Evolutionary conservation across 257 asterid genomes (phyloP).

Genomic region (Agastache rugosa): DNA sequence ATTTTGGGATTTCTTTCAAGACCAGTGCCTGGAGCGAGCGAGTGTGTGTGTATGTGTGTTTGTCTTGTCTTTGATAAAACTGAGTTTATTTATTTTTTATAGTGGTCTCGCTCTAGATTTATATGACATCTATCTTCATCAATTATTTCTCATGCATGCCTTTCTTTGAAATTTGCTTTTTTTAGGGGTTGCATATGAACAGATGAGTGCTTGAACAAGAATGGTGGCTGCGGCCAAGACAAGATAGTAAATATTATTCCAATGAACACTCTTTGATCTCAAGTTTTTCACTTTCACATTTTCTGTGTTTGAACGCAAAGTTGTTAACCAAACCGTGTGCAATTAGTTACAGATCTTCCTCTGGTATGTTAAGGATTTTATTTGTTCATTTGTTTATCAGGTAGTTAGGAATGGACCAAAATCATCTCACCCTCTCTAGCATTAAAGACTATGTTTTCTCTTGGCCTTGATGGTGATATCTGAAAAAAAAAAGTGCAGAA

Average conservation of each 20-base stretch:
- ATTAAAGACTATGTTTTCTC: not conserved
- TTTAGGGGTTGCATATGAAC: conserved; percentile 52
- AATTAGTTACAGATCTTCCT: conserved; percentile 52
- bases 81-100: not conserved
- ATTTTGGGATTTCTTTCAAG: conserved; percentile 65
- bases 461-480: not conserved
- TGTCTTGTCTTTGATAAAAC: not conserved
- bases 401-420: not conserved
- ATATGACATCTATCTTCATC: not conserved
- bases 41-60: conserved; percentile 26
- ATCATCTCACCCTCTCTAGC: not conserved
- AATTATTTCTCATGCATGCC: not conserved
- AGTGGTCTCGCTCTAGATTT: not conserved
- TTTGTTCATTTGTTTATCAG: conserved; percentile 10
- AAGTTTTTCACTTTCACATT: not conserved
- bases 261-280: not conserved
- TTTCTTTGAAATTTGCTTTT: conserved; percentile 8
- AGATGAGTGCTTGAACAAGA: conserved; percentile 69
- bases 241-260: conserved; percentile 47
- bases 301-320: conserved; percentile 44
- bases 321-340: conserved; percentile 46
- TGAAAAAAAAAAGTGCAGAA: not conserved
- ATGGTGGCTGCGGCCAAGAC: conserved; percentile 81
- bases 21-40: conserved; percentile 70
- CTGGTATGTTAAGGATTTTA: conserved; percentile 33